These are phyloP conservation scores for Penicillium canariense DNA, from an alignment of 495 filamentous ascomycete genomes.

Conservation along the genomic window DNA sequence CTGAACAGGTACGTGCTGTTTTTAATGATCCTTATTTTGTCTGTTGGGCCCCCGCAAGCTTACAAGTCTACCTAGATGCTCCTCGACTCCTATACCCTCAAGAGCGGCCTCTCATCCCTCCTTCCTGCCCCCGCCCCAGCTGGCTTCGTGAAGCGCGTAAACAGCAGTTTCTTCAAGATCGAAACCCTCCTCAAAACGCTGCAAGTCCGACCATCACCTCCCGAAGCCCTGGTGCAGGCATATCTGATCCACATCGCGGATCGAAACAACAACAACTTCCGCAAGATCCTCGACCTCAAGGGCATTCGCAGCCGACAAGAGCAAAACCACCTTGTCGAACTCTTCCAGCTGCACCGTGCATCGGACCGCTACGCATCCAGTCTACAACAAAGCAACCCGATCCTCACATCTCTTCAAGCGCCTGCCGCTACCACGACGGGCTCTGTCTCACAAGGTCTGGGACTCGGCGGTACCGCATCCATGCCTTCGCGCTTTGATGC, in stretches of 20 bases:
- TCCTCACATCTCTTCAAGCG: constrained; percentile 39
- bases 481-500: constrained; percentile 69
- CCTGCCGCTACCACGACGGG: constrained; percentile 39
- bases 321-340: constrained; percentile 77
- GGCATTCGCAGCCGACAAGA: constrained; percentile 76
- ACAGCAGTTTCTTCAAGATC: constrained; percentile 77
- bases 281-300: constrained; percentile 92
- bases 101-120: constrained; percentile 64
- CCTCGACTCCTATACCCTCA: constrained; percentile 88
- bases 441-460: constrained; percentile 42
- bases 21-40: no score
- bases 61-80: constrained; percentile 63
- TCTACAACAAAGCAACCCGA: constrained; percentile 44
- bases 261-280: constrained; percentile 89
- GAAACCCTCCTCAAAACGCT: constrained; percentile 94
- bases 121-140: constrained; percentile 49
- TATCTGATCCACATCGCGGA: constrained; percentile 95
- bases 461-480: constrained; percentile 39
- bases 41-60: not conserved
- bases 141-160: constrained; percentile 84
- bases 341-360: constrained; percentile 80
- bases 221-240: constrained; percentile 93
- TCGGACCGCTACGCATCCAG: constrained; percentile 52
- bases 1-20: constrained; percentile 70
- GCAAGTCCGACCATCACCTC: constrained; percentile 85